A percentile compares a stretch with the other conserved stretches of the same genome.
Conservation (phyloP, 441 rosid genomes). For the Populus hybrid region DNA sequence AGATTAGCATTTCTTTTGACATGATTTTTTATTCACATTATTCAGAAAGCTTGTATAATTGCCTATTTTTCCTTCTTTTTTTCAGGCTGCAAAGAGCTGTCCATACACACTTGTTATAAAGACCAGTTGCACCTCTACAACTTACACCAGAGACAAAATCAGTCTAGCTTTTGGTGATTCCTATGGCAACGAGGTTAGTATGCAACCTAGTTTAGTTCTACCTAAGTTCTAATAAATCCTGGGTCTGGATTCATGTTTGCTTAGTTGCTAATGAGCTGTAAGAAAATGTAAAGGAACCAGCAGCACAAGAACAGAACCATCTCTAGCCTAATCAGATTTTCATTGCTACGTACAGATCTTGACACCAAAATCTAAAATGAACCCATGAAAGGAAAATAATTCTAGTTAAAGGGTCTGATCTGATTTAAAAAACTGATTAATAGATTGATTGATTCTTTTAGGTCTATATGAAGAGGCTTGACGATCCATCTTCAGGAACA, state of each 20-base stretch:
- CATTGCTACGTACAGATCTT: neutral
- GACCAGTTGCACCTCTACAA: constrained; percentile 60
- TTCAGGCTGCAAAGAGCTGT: constrained; percentile 28
- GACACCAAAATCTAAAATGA: neutral
- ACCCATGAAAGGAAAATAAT: neutral
- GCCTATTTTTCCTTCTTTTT: neutral
- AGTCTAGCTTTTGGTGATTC: constrained; percentile 65
- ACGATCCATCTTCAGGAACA: constrained; percentile 34
- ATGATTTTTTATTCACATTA: neutral
- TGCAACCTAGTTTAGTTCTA: neutral
- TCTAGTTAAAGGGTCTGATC: constrained; percentile 1
- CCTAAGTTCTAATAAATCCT: neutral
- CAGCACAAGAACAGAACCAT: neutral
- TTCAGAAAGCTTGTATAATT: neutral
- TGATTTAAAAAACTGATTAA: neutral
- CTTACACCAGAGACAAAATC: constrained; percentile 56
- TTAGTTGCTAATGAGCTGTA: neutral
- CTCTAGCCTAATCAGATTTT: neutral
- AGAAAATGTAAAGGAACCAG: neutral
- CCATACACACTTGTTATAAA: constrained; percentile 45
- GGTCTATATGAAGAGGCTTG: constrained; percentile 43
- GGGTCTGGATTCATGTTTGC: neutral
- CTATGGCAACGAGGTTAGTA: constrained; percentile 62
- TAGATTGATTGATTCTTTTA: neutral
- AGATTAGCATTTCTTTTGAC: neutral